Base-by-base conservation (phyloP, 2,329 filamentous ascomycete species). In the Chalaropsis thielavioides region DNA sequence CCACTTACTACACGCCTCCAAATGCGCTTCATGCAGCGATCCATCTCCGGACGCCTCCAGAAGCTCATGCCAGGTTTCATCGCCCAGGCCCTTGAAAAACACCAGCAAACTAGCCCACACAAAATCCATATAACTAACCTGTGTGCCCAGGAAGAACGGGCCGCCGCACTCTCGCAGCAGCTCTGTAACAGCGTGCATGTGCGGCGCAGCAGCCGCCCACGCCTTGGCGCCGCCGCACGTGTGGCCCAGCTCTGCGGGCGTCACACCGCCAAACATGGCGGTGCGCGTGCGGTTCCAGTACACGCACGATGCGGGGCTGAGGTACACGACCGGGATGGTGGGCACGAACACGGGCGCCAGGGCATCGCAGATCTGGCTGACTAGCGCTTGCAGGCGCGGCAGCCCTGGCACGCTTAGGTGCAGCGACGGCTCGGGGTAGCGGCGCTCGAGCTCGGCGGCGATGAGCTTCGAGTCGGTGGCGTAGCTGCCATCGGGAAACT, bases 391-490 rank as follows among this genome's bases (percentile, higher is more conserved):
- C 1, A 86, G 71, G 67, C 76, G 77, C 46, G 72, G 54, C 1
- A 80, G 74, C 46, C 78, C 73, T 0, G 80, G 78, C 0, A 81
- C 79, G 69, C 86, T 79, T 1, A 88, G 75, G 68, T 81, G 79
- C 1, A 88, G 71, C 0, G 81, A 75, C 0, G 85, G 85, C 24
- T 76, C 72, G 0, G 86, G 86, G 68, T 87, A 76, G 0, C 75
- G 73, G 63, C 78, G 74, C 70, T 90, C 86, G 41, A 90, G 76
- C 19, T 76, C 76, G 15, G 74, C 69, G 15, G 81, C 83, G 68
- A 90, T 90, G 54, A 74, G 74, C 68, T 74, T 76, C 1, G 83
- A 87, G 71, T 90, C 85, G 81, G 85, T 87, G 8, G 86, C 69
- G 70, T 81, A 85, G 0, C 72, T 80, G 19, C 81, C 83, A 60